Conservation (phyloP, 495 filamentous ascomycete species). For the Bathelium albidoporum region DNA sequence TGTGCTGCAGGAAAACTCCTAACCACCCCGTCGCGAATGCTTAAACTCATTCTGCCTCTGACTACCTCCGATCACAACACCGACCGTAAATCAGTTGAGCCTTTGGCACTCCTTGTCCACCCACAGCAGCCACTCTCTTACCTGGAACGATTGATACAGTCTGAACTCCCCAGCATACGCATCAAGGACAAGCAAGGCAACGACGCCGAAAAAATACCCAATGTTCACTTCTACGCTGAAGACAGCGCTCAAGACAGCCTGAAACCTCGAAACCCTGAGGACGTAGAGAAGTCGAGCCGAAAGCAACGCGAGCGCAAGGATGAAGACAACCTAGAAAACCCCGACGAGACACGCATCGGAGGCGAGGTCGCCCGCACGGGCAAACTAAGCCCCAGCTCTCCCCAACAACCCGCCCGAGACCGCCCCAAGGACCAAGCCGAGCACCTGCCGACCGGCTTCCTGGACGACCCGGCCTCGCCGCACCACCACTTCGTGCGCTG, state of each 20-base stretch:
- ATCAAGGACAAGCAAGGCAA: conserved; percentile 38
- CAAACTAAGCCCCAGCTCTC: conserved; percentile 30
- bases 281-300: not conserved
- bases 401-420: conserved; percentile 10
- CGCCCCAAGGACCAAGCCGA: conserved; percentile 35
- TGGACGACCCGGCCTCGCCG: conserved; percentile 6
- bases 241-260: conserved; percentile 56
- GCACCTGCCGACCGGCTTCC: conserved; percentile 25
- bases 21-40: conserved; percentile 77
- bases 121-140: conserved; percentile 90
- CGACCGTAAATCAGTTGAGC: conserved; percentile 59
- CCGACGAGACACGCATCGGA: conserved; percentile 39
- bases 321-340: conserved; percentile 30
- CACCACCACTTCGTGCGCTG: conserved; percentile 67
- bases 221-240: conserved; percentile 70
- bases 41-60: conserved; percentile 82
- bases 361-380: conserved; percentile 39
- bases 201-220: conserved; percentile 50
- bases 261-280: conserved; percentile 22
- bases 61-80: conserved; percentile 47
- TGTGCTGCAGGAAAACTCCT: conserved; percentile 62
- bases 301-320: conserved; percentile 27
- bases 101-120: conserved; percentile 79
- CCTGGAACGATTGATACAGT: conserved; percentile 81
- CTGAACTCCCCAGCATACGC: conserved; percentile 67